Evolutionary conservation across 352 stramenopile genomes (phyloP).

Genomic region (Phytophthora hibernalis): DNA sequence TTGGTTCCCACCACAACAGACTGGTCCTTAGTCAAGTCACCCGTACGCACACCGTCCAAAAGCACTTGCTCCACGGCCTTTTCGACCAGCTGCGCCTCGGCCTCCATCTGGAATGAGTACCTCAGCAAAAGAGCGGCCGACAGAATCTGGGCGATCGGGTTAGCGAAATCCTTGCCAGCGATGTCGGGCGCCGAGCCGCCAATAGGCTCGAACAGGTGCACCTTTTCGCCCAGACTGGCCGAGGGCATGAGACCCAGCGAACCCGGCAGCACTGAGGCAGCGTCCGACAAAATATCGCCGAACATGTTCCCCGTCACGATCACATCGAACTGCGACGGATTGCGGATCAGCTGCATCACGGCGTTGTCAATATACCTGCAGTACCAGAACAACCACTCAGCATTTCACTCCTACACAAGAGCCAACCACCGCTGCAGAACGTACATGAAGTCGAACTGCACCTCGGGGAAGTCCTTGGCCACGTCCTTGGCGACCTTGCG

Average conservation of each 20-base stretch:
- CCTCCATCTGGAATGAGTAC: conserved; percentile 92
- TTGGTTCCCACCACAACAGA: conserved; percentile 65
- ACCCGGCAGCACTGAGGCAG: conserved; percentile 97
- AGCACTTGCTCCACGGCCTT: conserved; percentile 85
- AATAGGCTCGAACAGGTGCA: conserved; percentile 98
- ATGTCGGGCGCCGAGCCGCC: conserved; percentile 99
- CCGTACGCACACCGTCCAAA: conserved; percentile 84
- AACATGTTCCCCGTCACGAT: conserved; percentile 99
- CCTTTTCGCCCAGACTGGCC: conserved; percentile 92
- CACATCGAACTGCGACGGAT: conserved; percentile 99
- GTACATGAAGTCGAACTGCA: conserved; percentile 96
- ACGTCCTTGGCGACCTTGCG: conserved; percentile 93
- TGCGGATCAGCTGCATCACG: conserved; percentile 98
- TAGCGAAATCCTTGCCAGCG: conserved; percentile 96
- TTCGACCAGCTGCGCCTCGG: conserved; percentile 84
- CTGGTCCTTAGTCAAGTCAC: conserved; percentile 79
- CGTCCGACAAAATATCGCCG: conserved; percentile 98
- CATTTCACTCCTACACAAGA: too few relatives aligned
- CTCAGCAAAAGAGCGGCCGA: conserved; percentile 97
- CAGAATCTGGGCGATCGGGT: conserved; percentile 98
- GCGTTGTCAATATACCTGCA: conserved; percentile 99
- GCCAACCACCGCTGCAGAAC: background rate
- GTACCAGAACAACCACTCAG: background rate
- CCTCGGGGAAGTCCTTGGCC: conserved; percentile 92
- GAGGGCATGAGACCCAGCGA: conserved; percentile 98